A percentile compares a stretch with the other conserved stretches of the same genome.
Evolutionary conservation across 495 filamentous ascomycete species (phyloP).

Genomic region (Mycothermus thermophilus): DNA sequence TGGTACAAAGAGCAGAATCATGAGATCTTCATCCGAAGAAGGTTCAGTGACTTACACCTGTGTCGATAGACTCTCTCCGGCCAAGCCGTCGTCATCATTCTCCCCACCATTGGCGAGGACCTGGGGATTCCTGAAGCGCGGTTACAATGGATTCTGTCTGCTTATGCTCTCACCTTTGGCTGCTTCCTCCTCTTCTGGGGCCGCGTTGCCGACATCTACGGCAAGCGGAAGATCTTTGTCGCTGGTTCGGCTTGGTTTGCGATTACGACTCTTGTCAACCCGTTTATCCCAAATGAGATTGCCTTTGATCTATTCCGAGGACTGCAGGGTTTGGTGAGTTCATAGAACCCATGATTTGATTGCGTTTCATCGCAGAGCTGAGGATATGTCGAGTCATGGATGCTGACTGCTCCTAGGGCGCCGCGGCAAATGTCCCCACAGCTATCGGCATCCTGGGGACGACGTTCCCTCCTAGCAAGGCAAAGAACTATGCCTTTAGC

Average conservation of each 20-base stretch:
- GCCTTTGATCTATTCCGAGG: conserved; percentile 57
- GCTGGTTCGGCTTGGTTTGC: conserved; percentile 50
- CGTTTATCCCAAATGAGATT: conserved; percentile 53
- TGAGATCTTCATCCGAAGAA: too few relatives aligned
- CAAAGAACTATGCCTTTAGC: conserved; percentile 50
- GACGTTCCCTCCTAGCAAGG: conserved; percentile 45
- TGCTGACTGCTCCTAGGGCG: conserved; percentile 26
- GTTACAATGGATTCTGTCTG: conserved; percentile 50
- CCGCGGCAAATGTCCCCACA: conserved; percentile 52
- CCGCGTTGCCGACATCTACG: conserved; percentile 59
- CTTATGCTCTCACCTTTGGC: conserved; percentile 50
- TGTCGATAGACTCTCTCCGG: conserved; percentile 38
- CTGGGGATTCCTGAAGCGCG: conserved; percentile 40
- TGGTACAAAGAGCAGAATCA: too few relatives aligned
- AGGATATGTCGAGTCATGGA: too few relatives aligned
- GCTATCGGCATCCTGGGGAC: conserved; percentile 50
- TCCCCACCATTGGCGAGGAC: conserved; percentile 42
- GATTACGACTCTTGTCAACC: conserved; percentile 46
- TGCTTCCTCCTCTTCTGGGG: conserved; percentile 64
- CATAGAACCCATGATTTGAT: background rate
- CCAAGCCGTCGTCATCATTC: conserved; percentile 47
- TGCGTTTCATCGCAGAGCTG: background rate
- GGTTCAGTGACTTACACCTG: background rate
- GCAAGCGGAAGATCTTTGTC: conserved; percentile 55
- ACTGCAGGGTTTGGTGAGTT: conserved; percentile 51